Conservation (phyloP, 352 stramenopile species). For the Phytopythium vexans region DNA sequence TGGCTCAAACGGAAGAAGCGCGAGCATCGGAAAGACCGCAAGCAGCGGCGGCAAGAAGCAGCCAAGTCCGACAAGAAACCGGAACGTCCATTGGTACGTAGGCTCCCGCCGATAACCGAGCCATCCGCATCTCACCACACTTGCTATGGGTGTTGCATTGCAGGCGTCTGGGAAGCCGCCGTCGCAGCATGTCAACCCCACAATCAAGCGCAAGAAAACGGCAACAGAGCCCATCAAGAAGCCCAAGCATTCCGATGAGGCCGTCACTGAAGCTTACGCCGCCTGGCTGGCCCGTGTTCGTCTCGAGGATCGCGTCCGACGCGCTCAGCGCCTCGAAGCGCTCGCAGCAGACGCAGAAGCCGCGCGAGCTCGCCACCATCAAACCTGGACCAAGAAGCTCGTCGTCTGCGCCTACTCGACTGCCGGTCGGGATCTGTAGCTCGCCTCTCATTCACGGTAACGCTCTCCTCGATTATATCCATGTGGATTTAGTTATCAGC, state of each 20-base stretch:
- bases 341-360: conserved; percentile 18
- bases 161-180: conserved; percentile 21
- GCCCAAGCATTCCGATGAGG: conserved; percentile 2
- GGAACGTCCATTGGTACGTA: background rate
- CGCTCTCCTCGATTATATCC: conserved; percentile 10
- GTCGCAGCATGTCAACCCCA: conserved; percentile 53
- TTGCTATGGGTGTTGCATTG: background rate
- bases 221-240: background rate
- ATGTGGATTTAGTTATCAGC: conserved; percentile 44
- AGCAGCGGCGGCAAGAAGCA: background rate
- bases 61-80: conserved; percentile 1
- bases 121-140: too few species aligned
- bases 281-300: conserved; percentile 46
- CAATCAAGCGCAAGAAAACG: conserved; percentile 14
- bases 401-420: conserved; percentile 73
- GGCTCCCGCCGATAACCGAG: too few species aligned
- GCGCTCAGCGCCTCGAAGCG: conserved; percentile 23
- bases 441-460: background rate
- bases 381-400: conserved; percentile 61
- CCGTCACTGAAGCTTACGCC: conserved; percentile 22
- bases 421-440: background rate
- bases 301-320: conserved; percentile 42
- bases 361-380: conserved; percentile 31
- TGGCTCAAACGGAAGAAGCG: conserved; percentile 33
- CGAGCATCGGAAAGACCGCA: conserved; percentile 9